Base-by-base conservation (phyloP, 2,329 filamentous ascomycete species). In the Tolypocladium ovalisporum region DNA sequence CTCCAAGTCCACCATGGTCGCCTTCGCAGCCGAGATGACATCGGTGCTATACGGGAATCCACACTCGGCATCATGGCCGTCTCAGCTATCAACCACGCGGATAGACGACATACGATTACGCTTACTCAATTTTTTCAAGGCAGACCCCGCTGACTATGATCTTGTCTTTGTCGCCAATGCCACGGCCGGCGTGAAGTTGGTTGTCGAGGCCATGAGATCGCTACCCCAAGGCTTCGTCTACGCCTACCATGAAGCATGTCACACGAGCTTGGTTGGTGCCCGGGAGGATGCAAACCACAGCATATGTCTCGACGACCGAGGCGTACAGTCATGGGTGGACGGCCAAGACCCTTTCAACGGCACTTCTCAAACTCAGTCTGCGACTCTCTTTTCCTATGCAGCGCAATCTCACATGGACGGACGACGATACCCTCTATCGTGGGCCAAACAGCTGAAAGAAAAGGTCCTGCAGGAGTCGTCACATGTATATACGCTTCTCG, bases 351-450 rank as follows among this genome's bases (percentile, higher is more conserved):
- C 70, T 27, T 65, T 76, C 62, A 34, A 54, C n/a, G 56, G 66
- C 61, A 65, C 59, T 37, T 49, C 42, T 52, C 60, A 54, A 47
- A 56, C 39, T 49, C 54, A 61, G 22, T 61, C 66, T n/a, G 65
- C 71, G 32, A 69, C 73, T 17, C 62, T 82, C 1, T 90, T 97
- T 69, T 88, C 90, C 34, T 97, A 90, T 68, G 88, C 93, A 9
- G 92, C 87, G 1, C 93, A 97, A 68, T 97, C 92, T 36, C 96
- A 97, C 67, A 88, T 97, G 87, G 88, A 93, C 62, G 93, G 93
- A 3, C 81, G 80, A 27, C 83, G 89, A 56, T 79, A 90, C 59
- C 89, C 91, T 9, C 68, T 90, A 19, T 71, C 76, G 4, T 97
- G 91, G 92, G 78, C 80, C 52, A 67, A 70, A 53, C 65, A 72